phyloP scores from a whole-genome alignment of 2,329 filamentous ascomycete genomes.

The Botrytis tulipae region DNA sequence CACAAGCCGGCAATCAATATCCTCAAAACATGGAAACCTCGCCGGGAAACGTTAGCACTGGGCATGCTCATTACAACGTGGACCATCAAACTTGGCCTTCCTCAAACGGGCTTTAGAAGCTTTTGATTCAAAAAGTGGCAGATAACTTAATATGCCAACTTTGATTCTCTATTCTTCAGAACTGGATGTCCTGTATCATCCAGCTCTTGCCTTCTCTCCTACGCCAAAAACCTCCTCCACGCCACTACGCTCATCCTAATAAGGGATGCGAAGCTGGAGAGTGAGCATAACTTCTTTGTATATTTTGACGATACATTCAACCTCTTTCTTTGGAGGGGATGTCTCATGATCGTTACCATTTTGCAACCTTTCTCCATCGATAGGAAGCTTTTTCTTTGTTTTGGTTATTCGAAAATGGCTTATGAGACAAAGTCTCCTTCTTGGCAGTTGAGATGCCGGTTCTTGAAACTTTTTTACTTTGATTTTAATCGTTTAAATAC shows the following conservation, averaged over 20 bases:
- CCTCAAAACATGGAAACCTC: conserved; percentile 11
- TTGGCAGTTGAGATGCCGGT: background rate
- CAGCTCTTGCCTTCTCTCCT: background rate
- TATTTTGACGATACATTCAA: background rate
- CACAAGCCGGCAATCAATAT: conserved; percentile 6
- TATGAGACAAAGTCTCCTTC: background rate
- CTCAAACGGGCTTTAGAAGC: conserved; percentile 24
- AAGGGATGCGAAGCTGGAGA: background rate
- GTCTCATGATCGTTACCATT: background rate
- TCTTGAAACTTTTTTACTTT: background rate
- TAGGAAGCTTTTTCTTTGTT: conserved; percentile 1
- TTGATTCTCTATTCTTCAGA: background rate
- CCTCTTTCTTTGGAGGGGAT: no score
- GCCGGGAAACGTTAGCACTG: conserved; percentile 33
- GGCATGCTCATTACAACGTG: conserved; percentile 35
- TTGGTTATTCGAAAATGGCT: conserved; percentile 12
- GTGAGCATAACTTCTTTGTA: conserved; percentile 5
- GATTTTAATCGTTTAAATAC: conserved; percentile 8
- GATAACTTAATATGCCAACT: background rate
- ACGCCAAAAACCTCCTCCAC: background rate
- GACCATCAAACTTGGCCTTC: conserved; percentile 35
- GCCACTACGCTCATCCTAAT: background rate
- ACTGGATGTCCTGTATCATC: background rate
- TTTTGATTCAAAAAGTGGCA: background rate
- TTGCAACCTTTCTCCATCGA: background rate